Percentiles rank a stretch among this genome's conserved stretches.
Evolutionary conservation across 129 eudicot species (phyloP).

Genomic region (Flaveria trinervia): DNA sequence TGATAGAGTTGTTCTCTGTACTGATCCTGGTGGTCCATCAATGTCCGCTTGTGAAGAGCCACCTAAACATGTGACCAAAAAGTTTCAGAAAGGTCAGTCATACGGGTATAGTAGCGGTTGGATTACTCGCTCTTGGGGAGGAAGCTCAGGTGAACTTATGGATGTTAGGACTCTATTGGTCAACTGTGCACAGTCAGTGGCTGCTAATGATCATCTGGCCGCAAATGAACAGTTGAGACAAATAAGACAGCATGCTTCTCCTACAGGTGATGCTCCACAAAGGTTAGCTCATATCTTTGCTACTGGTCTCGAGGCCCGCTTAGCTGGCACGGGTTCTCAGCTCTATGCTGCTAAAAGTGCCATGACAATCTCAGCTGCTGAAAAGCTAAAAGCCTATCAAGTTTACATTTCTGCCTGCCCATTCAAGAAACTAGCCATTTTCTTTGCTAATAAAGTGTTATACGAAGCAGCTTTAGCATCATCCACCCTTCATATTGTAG

Average conservation of each 20-base stretch:
- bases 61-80: constrained; percentile 12
- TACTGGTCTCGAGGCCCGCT: constrained; percentile 63
- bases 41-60: constrained; percentile 28
- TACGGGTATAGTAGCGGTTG: constrained; percentile 37
- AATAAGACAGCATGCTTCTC: constrained; percentile 64
- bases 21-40: constrained; percentile 31
- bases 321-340: constrained; percentile 66
- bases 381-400: constrained; percentile 48
- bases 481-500: constrained; percentile 56
- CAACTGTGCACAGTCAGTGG: constrained; percentile 65
- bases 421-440: constrained; percentile 49
- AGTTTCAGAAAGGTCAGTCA: constrained; percentile 34
- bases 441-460: constrained; percentile 49
- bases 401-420: constrained; percentile 45
- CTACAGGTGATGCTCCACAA: constrained; percentile 58
- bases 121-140: constrained; percentile 39
- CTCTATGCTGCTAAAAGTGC: constrained; percentile 34
- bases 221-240: constrained; percentile 50
- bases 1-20: constrained; percentile 43
- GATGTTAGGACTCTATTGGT: constrained; percentile 58
- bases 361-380: constrained; percentile 47
- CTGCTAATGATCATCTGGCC: constrained; percentile 33
- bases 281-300: constrained; percentile 62
- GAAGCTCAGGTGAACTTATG: constrained; percentile 37
- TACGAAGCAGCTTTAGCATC: constrained; percentile 33